phyloP scores from a whole-genome alignment of 257 asterid species.

The Solanum sejunctum region DNA sequence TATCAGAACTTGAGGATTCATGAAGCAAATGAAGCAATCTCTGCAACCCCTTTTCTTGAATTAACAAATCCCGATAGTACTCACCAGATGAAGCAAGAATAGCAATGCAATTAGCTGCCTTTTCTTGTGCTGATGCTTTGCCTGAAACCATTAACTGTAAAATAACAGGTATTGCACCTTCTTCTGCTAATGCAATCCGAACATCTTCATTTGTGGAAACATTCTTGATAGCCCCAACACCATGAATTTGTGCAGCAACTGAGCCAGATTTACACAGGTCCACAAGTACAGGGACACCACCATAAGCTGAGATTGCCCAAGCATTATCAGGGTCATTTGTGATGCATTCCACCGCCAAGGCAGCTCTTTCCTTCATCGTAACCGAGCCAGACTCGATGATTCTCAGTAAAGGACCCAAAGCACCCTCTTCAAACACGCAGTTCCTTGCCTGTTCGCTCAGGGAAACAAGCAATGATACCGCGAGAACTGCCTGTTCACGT shows the following conservation, averaged over 20 bases:
- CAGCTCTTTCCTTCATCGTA: slow-evolving; percentile 66
- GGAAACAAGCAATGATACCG: slow-evolving; percentile 52
- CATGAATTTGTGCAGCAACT: slow-evolving; percentile 46
- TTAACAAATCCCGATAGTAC: slow-evolving; percentile 32
- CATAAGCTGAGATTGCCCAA: slow-evolving; percentile 87
- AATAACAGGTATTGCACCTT: slow-evolving; percentile 66
- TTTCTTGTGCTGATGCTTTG: slow-evolving; percentile 42
- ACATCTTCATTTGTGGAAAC: slow-evolving; percentile 56
- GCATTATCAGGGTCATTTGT: slow-evolving; percentile 72
- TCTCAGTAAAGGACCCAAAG: slow-evolving; percentile 70
- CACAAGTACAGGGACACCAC: slow-evolving; percentile 54
- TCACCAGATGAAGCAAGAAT: slow-evolving; percentile 70
- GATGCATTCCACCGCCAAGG: slow-evolving; percentile 63
- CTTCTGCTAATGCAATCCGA: slow-evolving; percentile 56
- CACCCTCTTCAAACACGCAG: slow-evolving; percentile 81
- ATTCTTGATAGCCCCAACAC: slow-evolving; percentile 64
- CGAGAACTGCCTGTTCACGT: slow-evolving; percentile 56
- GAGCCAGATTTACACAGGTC: slow-evolving; percentile 81
- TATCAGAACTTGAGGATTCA: slow-evolving; percentile 53
- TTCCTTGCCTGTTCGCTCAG: slow-evolving; percentile 46
- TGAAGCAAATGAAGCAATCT: slow-evolving; percentile 43
- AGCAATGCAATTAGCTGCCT: slow-evolving; percentile 64
- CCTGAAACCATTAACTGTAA: slow-evolving; percentile 59
- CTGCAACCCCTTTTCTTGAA: slow-evolving; percentile 59
- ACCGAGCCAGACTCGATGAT: slow-evolving; percentile 48